Evolutionary conservation across 768 basidiomycete species (phyloP).

Genomic region (Lentinula sp.): DNA sequence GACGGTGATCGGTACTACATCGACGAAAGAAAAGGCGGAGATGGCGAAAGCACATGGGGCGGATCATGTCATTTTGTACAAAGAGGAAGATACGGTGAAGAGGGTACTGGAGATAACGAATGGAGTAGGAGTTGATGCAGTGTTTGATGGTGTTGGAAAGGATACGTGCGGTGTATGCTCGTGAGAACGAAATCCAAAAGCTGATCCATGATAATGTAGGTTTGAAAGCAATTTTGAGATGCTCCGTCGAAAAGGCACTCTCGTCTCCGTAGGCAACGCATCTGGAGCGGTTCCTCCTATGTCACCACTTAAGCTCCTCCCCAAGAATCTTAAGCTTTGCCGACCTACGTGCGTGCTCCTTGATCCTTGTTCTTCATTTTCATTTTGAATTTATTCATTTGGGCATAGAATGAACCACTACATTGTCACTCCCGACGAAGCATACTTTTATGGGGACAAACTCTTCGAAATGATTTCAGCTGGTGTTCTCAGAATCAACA

Average conservation of each 20-base stretch:
- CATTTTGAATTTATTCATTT: neutral
- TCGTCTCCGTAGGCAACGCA: slow-evolving; percentile 89
- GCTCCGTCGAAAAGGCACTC: slow-evolving; percentile 80
- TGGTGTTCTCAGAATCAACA: slow-evolving; percentile 57
- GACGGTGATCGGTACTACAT: slow-evolving; percentile 90
- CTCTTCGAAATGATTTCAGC: slow-evolving; percentile 56
- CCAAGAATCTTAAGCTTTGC: slow-evolving; percentile 77
- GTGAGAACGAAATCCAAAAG: neutral
- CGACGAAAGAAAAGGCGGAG: slow-evolving; percentile 75
- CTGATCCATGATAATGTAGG: slow-evolving; percentile 24
- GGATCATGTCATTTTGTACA: slow-evolving; percentile 82
- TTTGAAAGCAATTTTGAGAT: slow-evolving; percentile 79
- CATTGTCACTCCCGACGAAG: slow-evolving; percentile 67
- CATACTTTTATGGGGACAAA: slow-evolving; percentile 53
- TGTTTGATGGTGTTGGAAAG: slow-evolving; percentile 94
- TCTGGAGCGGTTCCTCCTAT: slow-evolving; percentile 81
- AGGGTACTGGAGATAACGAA: slow-evolving; percentile 71
- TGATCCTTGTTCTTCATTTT: neutral
- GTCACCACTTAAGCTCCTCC: slow-evolving; percentile 60
- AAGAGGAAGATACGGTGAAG: slow-evolving; percentile 66
- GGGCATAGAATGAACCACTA: slow-evolving; percentile 61
- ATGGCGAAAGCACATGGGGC: slow-evolving; percentile 78
- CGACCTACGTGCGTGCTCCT: slow-evolving; percentile 60
- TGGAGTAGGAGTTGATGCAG: slow-evolving; percentile 79
- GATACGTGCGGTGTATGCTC: slow-evolving; percentile 60